Conservation (phyloP, 2,329 filamentous ascomycete genomes). For the Dactylellina leptospora region DNA sequence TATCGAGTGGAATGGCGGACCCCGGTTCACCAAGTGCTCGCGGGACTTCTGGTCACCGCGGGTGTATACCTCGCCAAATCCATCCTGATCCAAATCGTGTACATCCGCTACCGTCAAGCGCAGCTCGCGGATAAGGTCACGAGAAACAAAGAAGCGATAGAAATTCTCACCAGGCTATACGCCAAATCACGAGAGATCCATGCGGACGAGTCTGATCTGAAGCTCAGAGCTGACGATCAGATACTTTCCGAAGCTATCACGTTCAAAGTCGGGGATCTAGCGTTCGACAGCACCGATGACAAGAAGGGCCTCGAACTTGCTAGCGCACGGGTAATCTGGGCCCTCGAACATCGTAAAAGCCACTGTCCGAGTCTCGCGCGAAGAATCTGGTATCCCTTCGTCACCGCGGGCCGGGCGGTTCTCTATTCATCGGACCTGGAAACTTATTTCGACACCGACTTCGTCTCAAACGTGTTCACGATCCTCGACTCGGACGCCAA, state of each 20-base stretch:
- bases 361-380: conserved; percentile 74
- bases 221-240: background rate
- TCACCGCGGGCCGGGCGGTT: conserved; percentile 77
- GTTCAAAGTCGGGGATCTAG: background rate
- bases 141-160: conserved; percentile 85
- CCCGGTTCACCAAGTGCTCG: conserved; percentile 64
- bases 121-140: conserved; percentile 85
- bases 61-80: conserved; percentile 79
- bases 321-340: conserved; percentile 18
- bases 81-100: conserved; percentile 80
- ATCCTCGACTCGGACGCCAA: conserved; percentile 86
- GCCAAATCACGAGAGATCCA: conserved; percentile 62
- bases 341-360: conserved; percentile 9
- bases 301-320: background rate
- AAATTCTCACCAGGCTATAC: conserved; percentile 83
- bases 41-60: conserved; percentile 72
- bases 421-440: conserved; percentile 85
- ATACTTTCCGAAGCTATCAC: conserved; percentile 16
- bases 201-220: background rate
- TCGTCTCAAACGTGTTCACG: conserved; percentile 68
- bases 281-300: background rate
- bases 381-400: conserved; percentile 97
- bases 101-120: conserved; percentile 83
- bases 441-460: conserved; percentile 28
- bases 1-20: conserved; percentile 7